These are phyloP conservation scores for Citrus sinensis DNA, from an alignment of 345 rosid species.

Conservation along the genomic window DNA sequence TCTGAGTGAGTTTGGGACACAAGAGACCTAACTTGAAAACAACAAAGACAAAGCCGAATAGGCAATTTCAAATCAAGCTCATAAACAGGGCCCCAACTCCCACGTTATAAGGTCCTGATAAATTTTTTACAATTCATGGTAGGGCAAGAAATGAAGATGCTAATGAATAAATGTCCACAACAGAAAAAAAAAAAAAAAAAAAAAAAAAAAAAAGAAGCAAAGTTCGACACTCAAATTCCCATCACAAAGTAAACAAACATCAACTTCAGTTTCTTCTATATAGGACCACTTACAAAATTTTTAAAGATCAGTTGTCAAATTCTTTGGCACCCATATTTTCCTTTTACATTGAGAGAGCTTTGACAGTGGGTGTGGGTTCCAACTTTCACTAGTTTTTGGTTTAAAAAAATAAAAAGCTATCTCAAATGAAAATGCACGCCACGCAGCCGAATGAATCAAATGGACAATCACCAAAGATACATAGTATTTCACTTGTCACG, in stretches of 20 bases:
- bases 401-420: background rate
- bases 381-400: background rate
- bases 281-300: background rate
- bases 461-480: background rate
- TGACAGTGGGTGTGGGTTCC: background rate
- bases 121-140: background rate
- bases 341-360: background rate
- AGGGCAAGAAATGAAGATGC: background rate
- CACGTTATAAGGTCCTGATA: background rate
- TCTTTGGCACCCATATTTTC: background rate
- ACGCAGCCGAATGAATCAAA: background rate
- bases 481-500: background rate
- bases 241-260: background rate
- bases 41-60: background rate
- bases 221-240: background rate
- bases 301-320: background rate
- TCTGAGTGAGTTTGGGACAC: background rate
- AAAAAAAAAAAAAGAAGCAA: background rate
- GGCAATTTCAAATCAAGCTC: background rate
- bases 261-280: background rate
- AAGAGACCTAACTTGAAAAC: background rate
- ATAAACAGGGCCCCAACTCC: background rate
- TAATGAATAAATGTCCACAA: background rate
- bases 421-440: background rate
- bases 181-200: background rate